Evolutionary conservation across 2,329 filamentous ascomycete species (phyloP), one percentile per base, ranked within the genome.

Genomic region (Herpotrichia juniperi): DNA sequence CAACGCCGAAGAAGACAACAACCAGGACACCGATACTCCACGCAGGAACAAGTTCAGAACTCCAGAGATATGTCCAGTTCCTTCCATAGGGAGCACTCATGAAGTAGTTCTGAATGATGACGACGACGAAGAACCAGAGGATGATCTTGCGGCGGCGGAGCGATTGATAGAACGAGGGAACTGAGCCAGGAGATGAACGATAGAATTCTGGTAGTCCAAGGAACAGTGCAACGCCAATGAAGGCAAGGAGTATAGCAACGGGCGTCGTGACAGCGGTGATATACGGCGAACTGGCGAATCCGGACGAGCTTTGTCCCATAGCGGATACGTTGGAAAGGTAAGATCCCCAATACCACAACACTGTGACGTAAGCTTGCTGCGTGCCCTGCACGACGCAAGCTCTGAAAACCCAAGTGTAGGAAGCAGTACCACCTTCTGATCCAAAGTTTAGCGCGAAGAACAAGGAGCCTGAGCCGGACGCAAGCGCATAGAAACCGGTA

Each of bases 391-490:
- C 86, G 11, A 84, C 69, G 61, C 85, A 86, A 14, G 86, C 86
- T 50, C 86, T 81, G 72, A 84, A 86, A n/a, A 86, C 84, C 85
- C 85, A 88, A 30, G 83, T 78, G 64, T 83, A 85, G 37, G 87
- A 81, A 6, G 85, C 83, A 2, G 82, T 80, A 42, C 84, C 84
- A 54, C 81, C 83, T 74, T 87, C 84, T 58, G 83, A 82, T 50
- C 85, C 85, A 61, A 87, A 88, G 68, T 88, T 88, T 44, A 87
- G 78, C 2, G 85, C 81, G 61, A 89, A 89, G 74, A 84, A 87
- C 51, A 89, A 77, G 1, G 82, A 83, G 11, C 86, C 86, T 34
- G 82, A 83, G 8, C 84, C 80, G 5, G 86, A 86, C 5, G 85
- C 86, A 5, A 81, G 76, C 1, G 85, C 82, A 63, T 89, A 89